phyloP scores from a whole-genome alignment of 2,329 filamentous ascomycete species.

The Myrmaecium sp. region DNA sequence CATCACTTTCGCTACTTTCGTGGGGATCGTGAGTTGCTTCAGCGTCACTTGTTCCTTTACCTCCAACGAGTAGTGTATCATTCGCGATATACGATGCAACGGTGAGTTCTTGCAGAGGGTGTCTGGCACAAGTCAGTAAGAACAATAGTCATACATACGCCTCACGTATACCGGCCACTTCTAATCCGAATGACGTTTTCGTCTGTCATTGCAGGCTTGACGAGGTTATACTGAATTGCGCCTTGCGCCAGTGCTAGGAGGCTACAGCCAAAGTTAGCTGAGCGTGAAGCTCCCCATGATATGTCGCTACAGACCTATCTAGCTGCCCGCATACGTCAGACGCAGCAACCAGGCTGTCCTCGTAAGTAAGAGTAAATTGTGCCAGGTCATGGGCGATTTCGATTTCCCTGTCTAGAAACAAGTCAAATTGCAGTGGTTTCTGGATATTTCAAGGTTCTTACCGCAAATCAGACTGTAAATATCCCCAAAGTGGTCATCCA shows the following conservation, averaged over 20 bases:
- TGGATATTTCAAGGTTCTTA: conserved; percentile 20
- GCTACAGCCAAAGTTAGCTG: conserved; percentile 27
- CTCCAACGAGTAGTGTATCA: conserved; percentile 52
- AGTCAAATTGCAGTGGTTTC: conserved; percentile 3
- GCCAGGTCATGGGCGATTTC: conserved; percentile 70
- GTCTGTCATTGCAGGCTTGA: conserved; percentile 49
- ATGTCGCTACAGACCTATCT: conserved; percentile 37
- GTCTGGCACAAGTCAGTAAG: conserved; percentile 25
- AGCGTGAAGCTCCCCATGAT: background rate
- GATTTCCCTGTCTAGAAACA: conserved; percentile 57
- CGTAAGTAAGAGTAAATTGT: conserved; percentile 50
- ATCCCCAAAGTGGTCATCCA: conserved; percentile 72
- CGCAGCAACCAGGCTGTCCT: conserved; percentile 46
- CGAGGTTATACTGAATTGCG: conserved; percentile 57
- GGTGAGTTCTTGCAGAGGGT: conserved; percentile 72
- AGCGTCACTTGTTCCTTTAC: conserved; percentile 23
- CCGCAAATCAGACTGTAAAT: conserved; percentile 71
- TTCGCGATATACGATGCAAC: conserved; percentile 74
- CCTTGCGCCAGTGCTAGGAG: conserved; percentile 64
- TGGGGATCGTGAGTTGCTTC: conserved; percentile 1
- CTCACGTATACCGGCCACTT: conserved; percentile 45
- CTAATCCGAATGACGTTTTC: conserved; percentile 57
- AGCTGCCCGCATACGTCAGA: conserved; percentile 76
- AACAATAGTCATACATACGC: conserved; percentile 4
- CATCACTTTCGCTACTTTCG: background rate